Conservation (phyloP, 2,329 filamentous ascomycete genomes). For the Ophiostoma quercus region DNA sequence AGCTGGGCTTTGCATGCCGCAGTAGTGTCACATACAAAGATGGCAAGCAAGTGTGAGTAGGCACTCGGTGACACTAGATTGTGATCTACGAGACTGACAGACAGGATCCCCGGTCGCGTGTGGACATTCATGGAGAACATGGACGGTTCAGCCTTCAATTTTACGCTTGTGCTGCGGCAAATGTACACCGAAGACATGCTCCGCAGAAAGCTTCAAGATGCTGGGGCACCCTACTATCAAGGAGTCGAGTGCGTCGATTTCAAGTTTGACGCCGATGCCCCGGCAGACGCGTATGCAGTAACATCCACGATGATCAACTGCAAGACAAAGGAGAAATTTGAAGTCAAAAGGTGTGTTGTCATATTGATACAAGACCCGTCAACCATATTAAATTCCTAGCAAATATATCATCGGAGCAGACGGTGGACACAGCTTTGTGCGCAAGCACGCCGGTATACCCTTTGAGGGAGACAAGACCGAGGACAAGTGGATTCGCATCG, state of each 20-base stretch:
- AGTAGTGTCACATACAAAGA: conserved; percentile 46
- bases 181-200: conserved; percentile 53
- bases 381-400: conserved; percentile 27
- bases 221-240: conserved; percentile 35
- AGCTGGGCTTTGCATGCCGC: conserved; percentile 49
- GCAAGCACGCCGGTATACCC: conserved; percentile 42
- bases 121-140: conserved; percentile 52
- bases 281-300: conserved; percentile 87
- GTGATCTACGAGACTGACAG: neutral
- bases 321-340: conserved; percentile 63
- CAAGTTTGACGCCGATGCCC: conserved; percentile 53
- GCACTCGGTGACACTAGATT: neutral
- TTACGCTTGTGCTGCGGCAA: conserved; percentile 50
- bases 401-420: conserved; percentile 49
- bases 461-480: conserved; percentile 47
- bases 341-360: conserved; percentile 54
- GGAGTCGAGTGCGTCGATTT: conserved; percentile 37
- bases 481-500: conserved; percentile 51
- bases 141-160: conserved; percentile 48
- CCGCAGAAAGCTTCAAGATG: conserved; percentile 36
- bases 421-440: conserved; percentile 46
- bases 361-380: neutral
- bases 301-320: conserved; percentile 76
- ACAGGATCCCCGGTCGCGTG: conserved; percentile 36
- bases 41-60: conserved; percentile 39